Percentiles rank a stretch among this genome's conserved stretches.
These are phyloP conservation scores for Rhizopogon vesiculosus DNA, from an alignment of 768 basidiomycete genomes.

Conservation along the genomic window DNA sequence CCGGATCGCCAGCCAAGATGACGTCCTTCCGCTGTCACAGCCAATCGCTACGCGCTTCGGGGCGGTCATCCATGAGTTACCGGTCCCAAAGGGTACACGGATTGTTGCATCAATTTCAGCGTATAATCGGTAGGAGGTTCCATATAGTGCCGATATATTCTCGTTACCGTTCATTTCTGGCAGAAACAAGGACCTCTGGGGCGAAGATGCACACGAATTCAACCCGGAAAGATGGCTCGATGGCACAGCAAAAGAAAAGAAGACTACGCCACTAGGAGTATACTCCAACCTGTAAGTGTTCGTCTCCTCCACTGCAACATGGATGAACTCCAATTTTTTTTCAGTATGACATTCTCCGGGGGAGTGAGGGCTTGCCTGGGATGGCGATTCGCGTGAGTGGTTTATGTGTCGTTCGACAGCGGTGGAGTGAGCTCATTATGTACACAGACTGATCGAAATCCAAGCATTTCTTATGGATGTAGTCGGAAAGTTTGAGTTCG, in stretches of 20 bases:
- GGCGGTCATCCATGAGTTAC: too few species aligned
- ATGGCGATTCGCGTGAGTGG: too few species aligned
- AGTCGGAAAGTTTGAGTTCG: constrained; percentile 18
- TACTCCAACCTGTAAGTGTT: constrained; percentile 24
- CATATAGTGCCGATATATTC: background rate
- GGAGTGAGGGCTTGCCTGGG: too few species aligned
- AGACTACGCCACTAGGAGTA: background rate
- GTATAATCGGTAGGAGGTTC: background rate
- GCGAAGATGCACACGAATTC: too few species aligned
- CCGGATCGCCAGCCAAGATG: constrained; percentile 47
- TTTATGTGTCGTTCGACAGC: too few species aligned
- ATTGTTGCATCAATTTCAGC: too few species aligned
- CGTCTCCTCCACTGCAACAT: background rate
- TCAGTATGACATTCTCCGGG: too few species aligned
- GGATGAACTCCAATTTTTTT: too few species aligned
- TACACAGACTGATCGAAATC: constrained; percentile 39
- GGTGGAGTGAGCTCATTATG: background rate
- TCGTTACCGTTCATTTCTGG: background rate
- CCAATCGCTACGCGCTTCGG: too few species aligned
- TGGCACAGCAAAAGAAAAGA: too few species aligned
- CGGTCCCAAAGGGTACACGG: too few species aligned
- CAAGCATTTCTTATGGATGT: constrained; percentile 56
- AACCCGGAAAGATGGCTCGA: too few species aligned
- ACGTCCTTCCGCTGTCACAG: constrained; percentile 52
- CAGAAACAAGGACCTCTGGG: constrained; percentile 25